Percentiles rank a stretch among this genome's conserved stretches.
phyloP scores from a whole-genome alignment of 441 rosid genomes.

The Rhodomyrtus psidioides region DNA sequence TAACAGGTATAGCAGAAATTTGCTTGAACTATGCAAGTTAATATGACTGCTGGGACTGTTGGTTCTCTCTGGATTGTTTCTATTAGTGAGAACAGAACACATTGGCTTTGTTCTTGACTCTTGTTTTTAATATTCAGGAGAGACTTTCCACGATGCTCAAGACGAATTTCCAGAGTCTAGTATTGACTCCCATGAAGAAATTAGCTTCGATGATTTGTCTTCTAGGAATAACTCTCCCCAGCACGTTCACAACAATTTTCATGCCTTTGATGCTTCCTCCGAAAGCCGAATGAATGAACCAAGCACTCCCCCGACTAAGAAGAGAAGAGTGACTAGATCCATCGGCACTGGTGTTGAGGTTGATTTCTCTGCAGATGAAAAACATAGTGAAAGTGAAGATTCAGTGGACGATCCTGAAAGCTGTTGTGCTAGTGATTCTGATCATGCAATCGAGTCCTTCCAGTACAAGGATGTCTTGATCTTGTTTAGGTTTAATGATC shows the following conservation, averaged over 20 bases:
- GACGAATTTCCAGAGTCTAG: conserved; percentile 30
- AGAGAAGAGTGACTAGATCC: conserved; percentile 53
- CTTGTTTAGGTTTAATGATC: conserved; percentile 68
- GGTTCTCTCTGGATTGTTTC: neutral
- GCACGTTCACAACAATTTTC: conserved; percentile 28
- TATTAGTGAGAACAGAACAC: neutral
- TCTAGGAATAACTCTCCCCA: conserved; percentile 30
- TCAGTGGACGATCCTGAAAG: conserved; percentile 26
- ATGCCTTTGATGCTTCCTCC: conserved; percentile 15
- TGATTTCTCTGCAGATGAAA: conserved; percentile 56
- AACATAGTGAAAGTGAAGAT: conserved; percentile 28
- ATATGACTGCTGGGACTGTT: neutral
- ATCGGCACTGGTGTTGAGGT: conserved; percentile 36
- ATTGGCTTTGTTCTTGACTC: neutral
- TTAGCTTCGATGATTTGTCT: conserved; percentile 13
- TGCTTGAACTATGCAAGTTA: neutral
- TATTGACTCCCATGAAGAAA: conserved; percentile 24
- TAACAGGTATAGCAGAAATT: neutral
- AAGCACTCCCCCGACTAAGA: conserved; percentile 64
- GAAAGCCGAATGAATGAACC: conserved; percentile 28
- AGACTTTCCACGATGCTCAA: conserved; percentile 73
- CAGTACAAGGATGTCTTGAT: conserved; percentile 64
- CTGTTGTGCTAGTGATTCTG: conserved; percentile 24
- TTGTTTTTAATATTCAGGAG: conserved; percentile 36
- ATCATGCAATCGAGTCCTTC: conserved; percentile 40